A percentile compares a stretch with the other conserved stretches of the same genome.
phyloP scores from a whole-genome alignment of 2,329 filamentous ascomycete genomes.

The Sclerotiophoma versabilis region DNA sequence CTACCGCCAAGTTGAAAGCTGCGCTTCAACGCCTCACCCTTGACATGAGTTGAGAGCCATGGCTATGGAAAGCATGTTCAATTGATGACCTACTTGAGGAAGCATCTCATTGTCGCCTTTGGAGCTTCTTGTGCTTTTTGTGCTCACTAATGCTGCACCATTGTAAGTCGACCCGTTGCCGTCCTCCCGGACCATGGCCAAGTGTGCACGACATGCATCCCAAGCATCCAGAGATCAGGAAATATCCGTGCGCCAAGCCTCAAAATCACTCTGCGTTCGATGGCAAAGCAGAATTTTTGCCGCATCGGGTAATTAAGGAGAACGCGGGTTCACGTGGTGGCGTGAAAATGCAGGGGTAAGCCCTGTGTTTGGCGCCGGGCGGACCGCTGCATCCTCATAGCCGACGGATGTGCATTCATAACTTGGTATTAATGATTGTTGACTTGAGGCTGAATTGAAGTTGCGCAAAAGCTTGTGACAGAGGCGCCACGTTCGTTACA shows the following conservation, averaged over 20 bases:
- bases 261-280: constrained; percentile 16
- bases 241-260: constrained; percentile 21
- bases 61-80: neutral
- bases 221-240: neutral
- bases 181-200: neutral
- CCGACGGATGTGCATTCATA: constrained; percentile 5
- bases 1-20: constrained; percentile 1
- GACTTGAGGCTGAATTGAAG: constrained; percentile 5
- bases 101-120: neutral
- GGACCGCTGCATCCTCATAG: constrained; percentile 9
- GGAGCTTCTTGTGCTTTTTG: neutral
- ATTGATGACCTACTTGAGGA: neutral
- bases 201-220: constrained; percentile 10
- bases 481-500: neutral
- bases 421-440: neutral
- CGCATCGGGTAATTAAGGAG: constrained; percentile 2
- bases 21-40: neutral
- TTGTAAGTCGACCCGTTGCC: neutral
- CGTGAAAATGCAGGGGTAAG: constrained; percentile 9
- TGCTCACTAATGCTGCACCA: neutral
- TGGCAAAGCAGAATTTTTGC: constrained; percentile 13
- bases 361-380: constrained; percentile 14
- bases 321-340: constrained; percentile 1
- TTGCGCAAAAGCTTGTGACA: constrained; percentile 1
- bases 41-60: neutral